Conservation (phyloP, 78 protist species). For the Thecamonas trahens region DNA sequence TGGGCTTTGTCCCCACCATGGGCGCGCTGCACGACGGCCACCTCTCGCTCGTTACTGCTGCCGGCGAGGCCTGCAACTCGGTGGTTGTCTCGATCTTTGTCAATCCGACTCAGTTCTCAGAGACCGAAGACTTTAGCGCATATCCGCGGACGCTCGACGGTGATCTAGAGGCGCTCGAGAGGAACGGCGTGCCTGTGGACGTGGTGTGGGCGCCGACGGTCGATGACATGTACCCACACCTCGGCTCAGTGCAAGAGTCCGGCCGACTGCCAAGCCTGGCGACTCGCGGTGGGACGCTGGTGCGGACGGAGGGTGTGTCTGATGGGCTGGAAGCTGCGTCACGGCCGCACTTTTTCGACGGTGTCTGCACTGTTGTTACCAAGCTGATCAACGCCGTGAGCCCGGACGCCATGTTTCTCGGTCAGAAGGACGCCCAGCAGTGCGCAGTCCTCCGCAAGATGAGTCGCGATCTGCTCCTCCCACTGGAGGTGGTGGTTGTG, state of each 20-base stretch:
- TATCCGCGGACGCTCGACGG: conserved; percentile 47
- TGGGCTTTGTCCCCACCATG: conserved; percentile 79
- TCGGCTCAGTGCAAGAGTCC: no score
- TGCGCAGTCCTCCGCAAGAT: conserved; percentile 44
- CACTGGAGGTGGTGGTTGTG: conserved; percentile 20
- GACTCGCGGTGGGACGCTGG: no score
- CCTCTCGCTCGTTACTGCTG: conserved; percentile 36
- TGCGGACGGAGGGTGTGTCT: conserved; percentile 36
- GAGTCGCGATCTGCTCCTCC: conserved; percentile 39
- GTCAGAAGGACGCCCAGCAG: conserved; percentile 80
- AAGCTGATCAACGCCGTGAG: conserved; percentile 59
- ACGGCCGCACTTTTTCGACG: conserved; percentile 64
- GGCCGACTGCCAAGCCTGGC: no score
- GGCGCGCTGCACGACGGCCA: conserved; percentile 74
- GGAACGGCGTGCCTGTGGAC: conserved; percentile 49
- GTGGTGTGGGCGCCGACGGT: conserved; percentile 43
- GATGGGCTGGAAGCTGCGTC: no score
- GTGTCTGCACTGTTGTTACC: conserved; percentile 71
- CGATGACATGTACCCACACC: conserved; percentile 42
- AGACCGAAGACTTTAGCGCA: conserved; percentile 45
- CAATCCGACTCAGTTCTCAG: conserved; percentile 71
- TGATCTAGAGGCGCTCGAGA: no score
- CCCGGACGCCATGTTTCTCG: conserved; percentile 42
- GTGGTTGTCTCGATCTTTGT: conserved; percentile 60
- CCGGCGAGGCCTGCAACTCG: conserved; percentile 15